A percentile compares a stretch with the other conserved stretches of the same genome.
These are phyloP conservation scores for Mrakia hoshinonis DNA, from an alignment of 768 basidiomycete species.

Conservation along the genomic window DNA sequence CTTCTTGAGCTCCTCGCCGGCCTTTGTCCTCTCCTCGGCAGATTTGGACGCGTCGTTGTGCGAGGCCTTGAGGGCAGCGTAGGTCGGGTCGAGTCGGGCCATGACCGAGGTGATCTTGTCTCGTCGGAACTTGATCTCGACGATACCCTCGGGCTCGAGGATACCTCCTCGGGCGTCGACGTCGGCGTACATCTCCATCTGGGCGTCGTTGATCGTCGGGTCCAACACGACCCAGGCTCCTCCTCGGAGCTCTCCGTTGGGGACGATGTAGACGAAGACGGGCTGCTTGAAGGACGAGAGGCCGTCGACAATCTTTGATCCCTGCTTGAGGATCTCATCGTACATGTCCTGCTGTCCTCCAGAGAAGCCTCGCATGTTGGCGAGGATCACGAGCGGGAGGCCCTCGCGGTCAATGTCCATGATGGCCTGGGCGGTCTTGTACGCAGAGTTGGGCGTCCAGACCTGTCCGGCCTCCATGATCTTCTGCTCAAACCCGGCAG, in stretches of 20 bases:
- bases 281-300: slow-evolving; percentile 94
- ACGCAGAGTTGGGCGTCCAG: slow-evolving; percentile 98
- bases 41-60: slow-evolving; percentile 67
- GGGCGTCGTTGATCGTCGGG: slow-evolving; percentile 89
- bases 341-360: slow-evolving; percentile 98
- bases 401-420: slow-evolving; percentile 97
- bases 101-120: slow-evolving; percentile 83
- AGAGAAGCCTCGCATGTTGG: slow-evolving; percentile 99
- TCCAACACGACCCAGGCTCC: slow-evolving; percentile 99
- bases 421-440: slow-evolving; percentile 99
- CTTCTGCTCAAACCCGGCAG: slow-evolving; percentile 87
- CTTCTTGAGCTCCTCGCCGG: slow-evolving; percentile 57
- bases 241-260: slow-evolving; percentile 95
- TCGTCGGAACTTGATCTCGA: slow-evolving; percentile 94
- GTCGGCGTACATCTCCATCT: slow-evolving; percentile 99
- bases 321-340: slow-evolving; percentile 92
- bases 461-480: slow-evolving; percentile 98
- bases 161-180: slow-evolving; percentile 93
- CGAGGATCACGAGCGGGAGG: slow-evolving; percentile 93
- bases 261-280: slow-evolving; percentile 95
- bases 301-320: slow-evolving; percentile 97
- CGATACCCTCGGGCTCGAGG: slow-evolving; percentile 85
- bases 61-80: slow-evolving; percentile 67
- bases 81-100: slow-evolving; percentile 83
- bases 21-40: slow-evolving; percentile 63